phyloP scores from a whole-genome alignment of 345 rosid genomes.

The Arabis alpina region DNA sequence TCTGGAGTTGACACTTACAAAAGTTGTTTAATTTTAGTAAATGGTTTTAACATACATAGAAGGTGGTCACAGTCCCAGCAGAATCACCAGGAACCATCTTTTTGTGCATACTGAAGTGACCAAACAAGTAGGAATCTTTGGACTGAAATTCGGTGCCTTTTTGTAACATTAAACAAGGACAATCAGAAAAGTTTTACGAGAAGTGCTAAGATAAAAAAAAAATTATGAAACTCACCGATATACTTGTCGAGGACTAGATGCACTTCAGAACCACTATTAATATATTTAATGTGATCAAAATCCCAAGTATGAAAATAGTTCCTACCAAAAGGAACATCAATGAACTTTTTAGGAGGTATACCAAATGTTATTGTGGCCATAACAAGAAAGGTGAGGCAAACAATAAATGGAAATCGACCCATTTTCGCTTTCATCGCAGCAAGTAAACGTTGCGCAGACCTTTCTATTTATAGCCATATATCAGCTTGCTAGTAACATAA shows the following conservation, averaged over 20 bases:
- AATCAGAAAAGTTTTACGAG: neutral
- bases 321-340: conserved; percentile 66
- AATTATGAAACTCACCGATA: conserved; percentile 57
- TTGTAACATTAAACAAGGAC: conserved; percentile 1
- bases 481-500: neutral
- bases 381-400: conserved; percentile 44
- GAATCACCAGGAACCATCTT: conserved; percentile 83
- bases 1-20: neutral
- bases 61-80: conserved; percentile 88
- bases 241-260: conserved; percentile 75
- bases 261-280: conserved; percentile 69
- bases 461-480: conserved; percentile 35
- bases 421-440: conserved; percentile 35
- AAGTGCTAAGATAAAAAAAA: neutral
- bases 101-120: conserved; percentile 85
- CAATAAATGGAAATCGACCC: conserved; percentile 40
- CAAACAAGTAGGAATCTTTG: conserved; percentile 78
- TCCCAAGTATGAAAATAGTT: conserved; percentile 91
- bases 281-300: conserved; percentile 87
- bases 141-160: conserved; percentile 91
- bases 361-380: conserved; percentile 60
- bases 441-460: neutral
- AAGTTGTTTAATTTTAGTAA: neutral
- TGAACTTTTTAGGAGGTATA: conserved; percentile 58
- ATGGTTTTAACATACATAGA: conserved; percentile 55